Conservation (phyloP, 371 early-diverging fungal species). For the Funneliformis caledonium region DNA sequence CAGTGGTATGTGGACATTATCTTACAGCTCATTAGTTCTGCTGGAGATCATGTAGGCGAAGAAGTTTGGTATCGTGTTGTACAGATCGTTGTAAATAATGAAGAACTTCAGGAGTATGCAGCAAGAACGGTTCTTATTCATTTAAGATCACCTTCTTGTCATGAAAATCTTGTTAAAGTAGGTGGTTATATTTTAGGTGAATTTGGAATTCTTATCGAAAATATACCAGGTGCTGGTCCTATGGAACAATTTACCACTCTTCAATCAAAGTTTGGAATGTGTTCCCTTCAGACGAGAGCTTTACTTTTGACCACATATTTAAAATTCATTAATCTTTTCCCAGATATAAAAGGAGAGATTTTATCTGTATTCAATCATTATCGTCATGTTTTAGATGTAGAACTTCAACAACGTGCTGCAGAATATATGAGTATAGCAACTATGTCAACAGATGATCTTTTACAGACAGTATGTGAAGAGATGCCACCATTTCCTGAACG, state of each 20-base stretch:
- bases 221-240: slow-evolving; percentile 80
- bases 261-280: slow-evolving; percentile 86
- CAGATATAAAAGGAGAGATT: slow-evolving; percentile 92
- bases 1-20: slow-evolving; percentile 98
- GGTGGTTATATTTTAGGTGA: slow-evolving; percentile 96
- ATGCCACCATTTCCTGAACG: slow-evolving; percentile 97
- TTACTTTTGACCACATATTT: slow-evolving; percentile 89
- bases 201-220: slow-evolving; percentile 93
- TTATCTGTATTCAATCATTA: slow-evolving; percentile 84
- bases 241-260: slow-evolving; percentile 92
- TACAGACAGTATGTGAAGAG: slow-evolving; percentile 93
- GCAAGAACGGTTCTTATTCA: slow-evolving; percentile 83
- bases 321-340: slow-evolving; percentile 95
- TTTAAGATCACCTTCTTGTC: slow-evolving; percentile 83
- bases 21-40: slow-evolving; percentile 90
- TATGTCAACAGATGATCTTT: slow-evolving; percentile 82
- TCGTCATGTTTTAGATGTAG: slow-evolving; percentile 87
- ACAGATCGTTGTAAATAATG: slow-evolving; percentile 92
- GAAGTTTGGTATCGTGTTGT: slow-evolving; percentile 98
- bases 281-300: slow-evolving; percentile 79
- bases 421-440: slow-evolving; percentile 91
- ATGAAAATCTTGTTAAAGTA: slow-evolving; percentile 93
- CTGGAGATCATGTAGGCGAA: slow-evolving; percentile 94
- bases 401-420: slow-evolving; percentile 95
- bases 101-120: slow-evolving; percentile 93